phyloP scores from a whole-genome alignment of 495 filamentous ascomycete genomes.

The Xylaria intraflava region DNA sequence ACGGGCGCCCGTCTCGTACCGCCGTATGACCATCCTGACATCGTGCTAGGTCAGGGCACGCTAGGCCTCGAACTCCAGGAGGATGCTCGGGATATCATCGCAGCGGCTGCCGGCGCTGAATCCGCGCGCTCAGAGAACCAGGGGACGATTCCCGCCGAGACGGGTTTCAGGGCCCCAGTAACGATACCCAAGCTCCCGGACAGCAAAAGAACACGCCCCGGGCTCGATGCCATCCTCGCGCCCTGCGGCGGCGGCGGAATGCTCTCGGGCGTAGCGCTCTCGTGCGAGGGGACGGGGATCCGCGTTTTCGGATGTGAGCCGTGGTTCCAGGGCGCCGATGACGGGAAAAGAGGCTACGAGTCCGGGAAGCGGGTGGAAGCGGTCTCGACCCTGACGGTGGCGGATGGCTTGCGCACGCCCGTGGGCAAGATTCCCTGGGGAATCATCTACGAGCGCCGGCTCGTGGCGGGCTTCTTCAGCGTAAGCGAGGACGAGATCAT shows the following conservation, averaged over 20 bases:
- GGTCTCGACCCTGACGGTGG: constrained; percentile 76
- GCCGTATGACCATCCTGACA: constrained; percentile 85
- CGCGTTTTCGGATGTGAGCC: constrained; percentile 90
- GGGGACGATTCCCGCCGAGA: not conserved
- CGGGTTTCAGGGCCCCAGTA: not conserved
- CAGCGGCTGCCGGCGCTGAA: not conserved
- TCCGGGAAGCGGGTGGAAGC: constrained; percentile 46
- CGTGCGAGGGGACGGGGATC: constrained; percentile 58
- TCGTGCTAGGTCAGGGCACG: constrained; percentile 89
- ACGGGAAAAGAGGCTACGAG: constrained; percentile 62
- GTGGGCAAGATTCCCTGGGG: constrained; percentile 73
- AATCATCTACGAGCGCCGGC: constrained; percentile 65
- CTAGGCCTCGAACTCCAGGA: constrained; percentile 72
- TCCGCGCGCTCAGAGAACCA: not conserved
- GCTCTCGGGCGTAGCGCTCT: constrained; percentile 74
- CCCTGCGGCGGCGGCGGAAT: constrained; percentile 86
- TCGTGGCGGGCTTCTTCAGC: constrained; percentile 66
- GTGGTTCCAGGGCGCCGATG: constrained; percentile 75
- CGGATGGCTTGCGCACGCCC: constrained; percentile 83
- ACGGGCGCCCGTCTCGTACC: constrained; percentile 76
- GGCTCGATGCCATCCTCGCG: constrained; percentile 73
- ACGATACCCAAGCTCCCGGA: constrained; percentile 3
- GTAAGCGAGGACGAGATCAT: constrained; percentile 82
- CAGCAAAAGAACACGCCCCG: constrained; percentile 1
- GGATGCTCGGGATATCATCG: constrained; percentile 55